These are phyloP conservation scores for Globisporangium ultimum DNA, from an alignment of 352 stramenopile species.

Conservation along the genomic window DNA sequence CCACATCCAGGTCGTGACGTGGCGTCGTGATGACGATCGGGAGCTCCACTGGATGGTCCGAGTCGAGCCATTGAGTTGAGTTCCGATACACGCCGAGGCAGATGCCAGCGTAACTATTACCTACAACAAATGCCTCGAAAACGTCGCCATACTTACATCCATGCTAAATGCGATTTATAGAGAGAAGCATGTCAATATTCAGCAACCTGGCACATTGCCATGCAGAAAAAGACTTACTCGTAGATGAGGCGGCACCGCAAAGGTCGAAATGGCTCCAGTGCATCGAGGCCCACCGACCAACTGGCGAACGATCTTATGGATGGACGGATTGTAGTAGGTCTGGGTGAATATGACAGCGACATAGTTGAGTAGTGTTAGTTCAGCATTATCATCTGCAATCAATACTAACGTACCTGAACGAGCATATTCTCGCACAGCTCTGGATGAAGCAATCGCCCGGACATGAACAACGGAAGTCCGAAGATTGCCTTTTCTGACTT, in stretches of 20 bases:
- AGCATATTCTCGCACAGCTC: slow-evolving; percentile 87
- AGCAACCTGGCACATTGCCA: too few species aligned
- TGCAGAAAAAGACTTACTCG: slow-evolving; percentile 24
- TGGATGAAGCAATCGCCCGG: slow-evolving; percentile 70
- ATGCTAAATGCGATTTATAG: slow-evolving; percentile 11
- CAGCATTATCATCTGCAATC: background rate
- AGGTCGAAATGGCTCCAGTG: slow-evolving; percentile 71
- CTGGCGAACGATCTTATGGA: slow-evolving; percentile 83
- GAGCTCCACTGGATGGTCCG: slow-evolving; percentile 41
- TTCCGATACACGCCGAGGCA: slow-evolving; percentile 73
- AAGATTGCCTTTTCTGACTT: slow-evolving; percentile 79
- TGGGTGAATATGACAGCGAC: slow-evolving; percentile 15
- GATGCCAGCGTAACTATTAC: slow-evolving; percentile 52
- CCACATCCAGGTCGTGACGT: slow-evolving; percentile 44
- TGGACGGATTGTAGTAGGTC: slow-evolving; percentile 83
- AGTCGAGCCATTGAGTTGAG: slow-evolving; percentile 46
- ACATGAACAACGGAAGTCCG: slow-evolving; percentile 82
- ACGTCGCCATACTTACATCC: slow-evolving; percentile 54
- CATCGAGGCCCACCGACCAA: slow-evolving; percentile 71
- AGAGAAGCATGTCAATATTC: background rate
- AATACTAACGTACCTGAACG: slow-evolving; percentile 38
- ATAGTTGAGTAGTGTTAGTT: background rate
- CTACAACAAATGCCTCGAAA: slow-evolving; percentile 57
- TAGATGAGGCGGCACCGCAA: slow-evolving; percentile 37
- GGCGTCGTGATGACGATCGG: slow-evolving; percentile 79